Conservation (phyloP, 2,329 filamentous ascomycete species). For the Botrytis elliptica region DNA sequence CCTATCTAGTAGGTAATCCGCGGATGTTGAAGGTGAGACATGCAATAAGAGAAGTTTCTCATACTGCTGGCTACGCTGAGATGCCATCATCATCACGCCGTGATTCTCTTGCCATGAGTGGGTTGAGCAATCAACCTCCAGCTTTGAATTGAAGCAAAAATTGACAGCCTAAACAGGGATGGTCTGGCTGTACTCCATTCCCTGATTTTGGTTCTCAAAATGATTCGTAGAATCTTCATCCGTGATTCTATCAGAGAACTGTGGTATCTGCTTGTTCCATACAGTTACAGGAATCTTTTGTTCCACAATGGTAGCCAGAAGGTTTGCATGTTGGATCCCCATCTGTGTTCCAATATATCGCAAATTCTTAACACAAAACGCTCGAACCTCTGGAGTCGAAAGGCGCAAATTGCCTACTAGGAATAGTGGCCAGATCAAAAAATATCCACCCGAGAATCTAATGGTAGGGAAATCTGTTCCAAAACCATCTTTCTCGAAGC, state of each 20-base stretch:
- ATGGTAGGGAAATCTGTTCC: constrained; percentile 16
- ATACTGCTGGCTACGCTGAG: neutral
- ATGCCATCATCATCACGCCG: neutral
- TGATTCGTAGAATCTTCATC: neutral
- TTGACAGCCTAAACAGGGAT: neutral
- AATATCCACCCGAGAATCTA: constrained; percentile 28
- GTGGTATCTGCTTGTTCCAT: constrained; percentile 1
- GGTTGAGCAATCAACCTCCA: neutral
- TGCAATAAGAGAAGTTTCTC: neutral
- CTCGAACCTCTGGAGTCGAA: constrained; percentile 21
- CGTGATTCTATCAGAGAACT: no score
- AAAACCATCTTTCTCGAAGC: neutral
- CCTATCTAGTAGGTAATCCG: no score
- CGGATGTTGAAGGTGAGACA: neutral
- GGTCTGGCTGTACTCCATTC: neutral
- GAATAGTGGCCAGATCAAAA: constrained; percentile 37
- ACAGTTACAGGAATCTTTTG: constrained; percentile 18
- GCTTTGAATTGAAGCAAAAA: neutral
- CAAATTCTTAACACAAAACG: constrained; percentile 31
- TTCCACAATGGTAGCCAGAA: constrained; percentile 28
- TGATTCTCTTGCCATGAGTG: neutral
- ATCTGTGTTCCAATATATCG: constrained; percentile 28
- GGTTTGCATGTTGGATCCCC: constrained; percentile 33
- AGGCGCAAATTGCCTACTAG: constrained; percentile 30
- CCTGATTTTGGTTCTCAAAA: neutral